A percentile compares a stretch with the other conserved stretches of the same genome.
Conservation (phyloP, 2,329 filamentous ascomycete species). For the Aspergillus ustus region DNA sequence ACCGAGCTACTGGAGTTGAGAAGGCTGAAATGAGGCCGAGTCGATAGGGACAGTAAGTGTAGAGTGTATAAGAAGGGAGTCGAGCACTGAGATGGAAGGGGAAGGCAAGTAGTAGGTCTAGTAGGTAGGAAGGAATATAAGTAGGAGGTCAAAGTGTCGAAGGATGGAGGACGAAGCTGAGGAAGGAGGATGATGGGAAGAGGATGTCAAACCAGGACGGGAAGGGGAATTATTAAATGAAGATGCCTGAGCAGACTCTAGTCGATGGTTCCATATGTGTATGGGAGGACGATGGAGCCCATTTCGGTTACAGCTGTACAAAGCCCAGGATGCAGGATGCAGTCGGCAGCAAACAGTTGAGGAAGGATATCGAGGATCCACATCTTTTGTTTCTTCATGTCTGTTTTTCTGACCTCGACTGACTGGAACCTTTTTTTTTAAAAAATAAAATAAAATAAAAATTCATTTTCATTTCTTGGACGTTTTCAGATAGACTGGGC, state of each 20-base stretch:
- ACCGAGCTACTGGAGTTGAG: background rate
- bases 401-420: slow-evolving; percentile 13
- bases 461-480: slow-evolving; percentile 23
- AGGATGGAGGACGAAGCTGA: background rate
- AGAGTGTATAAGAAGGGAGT: slow-evolving; percentile 2
- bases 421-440: slow-evolving; percentile 22
- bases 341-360: slow-evolving; percentile 42
- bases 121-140: slow-evolving; percentile 19
- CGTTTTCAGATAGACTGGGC: slow-evolving; percentile 25
- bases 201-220: slow-evolving; percentile 26
- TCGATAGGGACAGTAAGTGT: slow-evolving; percentile 6
- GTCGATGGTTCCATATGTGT: slow-evolving; percentile 37
- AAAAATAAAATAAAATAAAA: slow-evolving; percentile 16
- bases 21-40: background rate
- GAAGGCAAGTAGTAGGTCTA: slow-evolving; percentile 8
- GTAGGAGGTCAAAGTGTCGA: background rate
- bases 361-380: slow-evolving; percentile 33
- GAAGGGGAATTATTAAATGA: slow-evolving; percentile 35
- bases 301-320: slow-evolving; percentile 45
- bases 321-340: slow-evolving; percentile 33
- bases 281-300: slow-evolving; percentile 26
- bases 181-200: slow-evolving; percentile 15
- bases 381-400: slow-evolving; percentile 23
- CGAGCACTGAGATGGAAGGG: background rate
- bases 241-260: slow-evolving; percentile 41